Percentiles rank a stretch among this genome's conserved stretches.
phyloP scores from a whole-genome alignment of 2,329 filamentous ascomycete genomes.

The Lasiodiplodia theobromae region DNA sequence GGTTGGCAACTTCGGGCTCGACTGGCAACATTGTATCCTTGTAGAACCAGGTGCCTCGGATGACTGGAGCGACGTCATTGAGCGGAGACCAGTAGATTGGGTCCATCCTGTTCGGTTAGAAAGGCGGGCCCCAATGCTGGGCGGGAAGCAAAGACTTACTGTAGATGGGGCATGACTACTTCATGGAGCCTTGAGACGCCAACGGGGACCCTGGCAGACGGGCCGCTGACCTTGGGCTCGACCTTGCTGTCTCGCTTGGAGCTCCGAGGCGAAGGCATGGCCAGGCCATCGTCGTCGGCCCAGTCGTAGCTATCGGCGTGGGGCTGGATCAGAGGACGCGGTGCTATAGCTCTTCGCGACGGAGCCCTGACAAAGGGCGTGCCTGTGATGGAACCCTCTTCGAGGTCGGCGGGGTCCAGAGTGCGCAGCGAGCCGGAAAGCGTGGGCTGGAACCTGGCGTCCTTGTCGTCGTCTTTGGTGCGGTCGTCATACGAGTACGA shows the following conservation, averaged over 20 bases:
- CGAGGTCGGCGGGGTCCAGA: constrained; percentile 40
- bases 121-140: constrained; percentile 34
- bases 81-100: constrained; percentile 85
- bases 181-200: constrained; percentile 90
- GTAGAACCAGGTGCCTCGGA: constrained; percentile 96
- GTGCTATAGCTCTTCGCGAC: constrained; percentile 50
- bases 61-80: constrained; percentile 83
- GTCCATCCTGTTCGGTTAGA: constrained; percentile 21
- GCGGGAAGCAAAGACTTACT: constrained; percentile 6
- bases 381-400: constrained; percentile 51
- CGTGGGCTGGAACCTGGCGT: constrained; percentile 31
- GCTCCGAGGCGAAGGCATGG: constrained; percentile 31
- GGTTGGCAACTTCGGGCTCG: constrained; percentile 84
- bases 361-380: constrained; percentile 61
- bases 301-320: constrained; percentile 57
- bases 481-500: constrained; percentile 29
- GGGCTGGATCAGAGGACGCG: constrained; percentile 39
- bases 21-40: constrained; percentile 93
- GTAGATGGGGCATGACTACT: constrained; percentile 73
- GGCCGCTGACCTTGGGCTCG: constrained; percentile 43
- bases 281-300: constrained; percentile 47
- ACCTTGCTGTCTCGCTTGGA: constrained; percentile 38
- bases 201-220: constrained; percentile 73
- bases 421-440: constrained; percentile 41
- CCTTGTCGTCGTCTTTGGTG: constrained; percentile 37